Evolutionary conservation across 352 stramenopile species (phyloP).

Genomic region (Globisporangium paroecandrum): DNA sequence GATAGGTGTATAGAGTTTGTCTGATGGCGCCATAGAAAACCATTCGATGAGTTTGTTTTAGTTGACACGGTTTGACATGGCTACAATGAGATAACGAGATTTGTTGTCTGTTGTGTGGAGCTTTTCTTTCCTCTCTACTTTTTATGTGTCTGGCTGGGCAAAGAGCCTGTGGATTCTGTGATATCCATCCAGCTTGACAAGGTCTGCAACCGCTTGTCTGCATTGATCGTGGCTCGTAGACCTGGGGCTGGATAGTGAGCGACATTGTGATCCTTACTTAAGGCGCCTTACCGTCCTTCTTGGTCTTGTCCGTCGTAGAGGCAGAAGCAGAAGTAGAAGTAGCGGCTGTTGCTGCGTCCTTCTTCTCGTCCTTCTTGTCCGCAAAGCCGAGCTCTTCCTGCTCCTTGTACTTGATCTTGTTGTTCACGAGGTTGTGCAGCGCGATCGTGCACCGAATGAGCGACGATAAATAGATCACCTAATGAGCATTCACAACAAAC

Average conservation of each 20-base stretch:
- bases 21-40: not conserved
- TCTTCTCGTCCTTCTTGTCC: conserved; percentile 73
- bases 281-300: conserved; percentile 42
- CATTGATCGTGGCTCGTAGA: not conserved
- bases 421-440: conserved; percentile 98
- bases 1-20: conserved; percentile 4
- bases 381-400: conserved; percentile 68
- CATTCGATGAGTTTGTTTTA: not conserved
- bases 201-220: not conserved
- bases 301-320: conserved; percentile 21
- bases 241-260: not conserved
- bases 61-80: not conserved
- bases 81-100: not conserved
- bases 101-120: not conserved
- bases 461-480: conserved; percentile 97
- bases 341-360: conserved; percentile 28
- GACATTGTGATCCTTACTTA: no score
- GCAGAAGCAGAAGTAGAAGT: not conserved
- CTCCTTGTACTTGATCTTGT: conserved; percentile 98
- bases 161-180: no score
- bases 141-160: not conserved
- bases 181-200: not conserved
- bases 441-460: conserved; percentile 98
- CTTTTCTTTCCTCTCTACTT: not conserved
- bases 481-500: conserved; percentile 5